phyloP scores from a whole-genome alignment of 2,329 filamentous ascomycete genomes.

The Aspergillus aculeatinus region DNA sequence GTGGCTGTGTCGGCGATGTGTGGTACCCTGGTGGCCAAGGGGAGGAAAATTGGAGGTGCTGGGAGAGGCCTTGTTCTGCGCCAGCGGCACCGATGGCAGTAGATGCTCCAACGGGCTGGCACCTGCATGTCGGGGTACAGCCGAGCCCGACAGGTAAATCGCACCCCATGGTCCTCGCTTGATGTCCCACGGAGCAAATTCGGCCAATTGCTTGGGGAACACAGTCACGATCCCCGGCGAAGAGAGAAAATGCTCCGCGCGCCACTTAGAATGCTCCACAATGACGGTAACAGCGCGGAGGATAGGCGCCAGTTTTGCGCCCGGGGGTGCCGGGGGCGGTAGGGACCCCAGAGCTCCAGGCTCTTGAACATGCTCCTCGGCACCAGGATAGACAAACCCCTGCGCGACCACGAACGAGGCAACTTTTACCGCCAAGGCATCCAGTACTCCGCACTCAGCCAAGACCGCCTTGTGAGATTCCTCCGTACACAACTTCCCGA shows the following conservation, averaged over 20 bases:
- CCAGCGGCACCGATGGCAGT: constrained; percentile 52
- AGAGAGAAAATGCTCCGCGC: constrained; percentile 68
- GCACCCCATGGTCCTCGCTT: constrained; percentile 53
- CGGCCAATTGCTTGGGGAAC: constrained; percentile 58
- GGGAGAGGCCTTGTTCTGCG: constrained; percentile 31
- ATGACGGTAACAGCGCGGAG: constrained; percentile 76
- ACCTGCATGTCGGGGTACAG: constrained; percentile 46
- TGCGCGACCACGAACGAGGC: constrained; percentile 68
- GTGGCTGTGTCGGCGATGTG: constrained; percentile 36
- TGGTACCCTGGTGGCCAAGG: constrained; percentile 44
- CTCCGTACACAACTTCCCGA: constrained; percentile 65
- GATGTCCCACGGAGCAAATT: constrained; percentile 52
- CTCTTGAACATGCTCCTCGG: constrained; percentile 55
- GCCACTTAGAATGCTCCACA: constrained; percentile 74
- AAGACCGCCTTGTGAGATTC: constrained; percentile 70
- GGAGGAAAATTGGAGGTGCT: constrained; percentile 54
- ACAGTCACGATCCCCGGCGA: constrained; percentile 68
- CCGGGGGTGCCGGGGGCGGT: constrained; percentile 60
- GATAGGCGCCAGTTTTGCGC: constrained; percentile 64
- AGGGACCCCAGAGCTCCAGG: constrained; percentile 59
- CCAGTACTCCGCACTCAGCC: constrained; percentile 70
- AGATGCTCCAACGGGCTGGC: constrained; percentile 65
- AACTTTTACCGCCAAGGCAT: constrained; percentile 72
- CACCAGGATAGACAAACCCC: constrained; percentile 67
- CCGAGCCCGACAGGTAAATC: constrained; percentile 55